These are phyloP conservation scores for Populus trichocarpa DNA, from an alignment of 441 rosid species.

Conservation along the genomic window DNA sequence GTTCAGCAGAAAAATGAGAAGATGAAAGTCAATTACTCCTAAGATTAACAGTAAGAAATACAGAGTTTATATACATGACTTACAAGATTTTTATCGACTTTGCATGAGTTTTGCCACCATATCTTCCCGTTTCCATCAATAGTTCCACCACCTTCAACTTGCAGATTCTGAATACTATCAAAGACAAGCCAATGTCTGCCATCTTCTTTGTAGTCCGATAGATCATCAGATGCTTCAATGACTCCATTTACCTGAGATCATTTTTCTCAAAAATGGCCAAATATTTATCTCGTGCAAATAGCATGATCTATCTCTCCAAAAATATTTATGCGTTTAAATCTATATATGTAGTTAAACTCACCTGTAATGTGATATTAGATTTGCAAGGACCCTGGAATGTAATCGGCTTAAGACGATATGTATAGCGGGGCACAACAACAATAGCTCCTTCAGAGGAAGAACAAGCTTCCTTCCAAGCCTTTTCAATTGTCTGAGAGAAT, in stretches of 20 bases:
- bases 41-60: not conserved
- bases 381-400: conserved; percentile 76
- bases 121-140: conserved; percentile 77
- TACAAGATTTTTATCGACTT: conserved; percentile 58
- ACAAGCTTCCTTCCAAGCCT: conserved; percentile 81
- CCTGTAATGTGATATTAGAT: conserved; percentile 50
- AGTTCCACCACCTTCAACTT: conserved; percentile 62
- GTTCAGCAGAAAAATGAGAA: not conserved
- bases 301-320: not conserved
- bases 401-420: conserved; percentile 45
- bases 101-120: conserved; percentile 94
- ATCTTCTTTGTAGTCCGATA: conserved; percentile 50
- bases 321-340: not conserved
- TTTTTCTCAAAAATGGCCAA: not conserved
- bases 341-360: conserved; percentile 7
- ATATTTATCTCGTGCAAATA: not conserved
- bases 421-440: conserved; percentile 47
- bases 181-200: conserved; percentile 59
- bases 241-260: conserved; percentile 55
- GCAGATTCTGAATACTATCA: conserved; percentile 39
- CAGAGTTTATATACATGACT: conserved; percentile 2
- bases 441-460: conserved; percentile 31
- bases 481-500: conserved; percentile 50
- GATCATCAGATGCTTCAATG: conserved; percentile 56
- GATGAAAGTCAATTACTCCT: not conserved